Percentiles rank a stretch among this genome's conserved stretches.
Evolutionary conservation across 306 rosid genomes (phyloP).

Genomic region (Citrullus amarus): DNA sequence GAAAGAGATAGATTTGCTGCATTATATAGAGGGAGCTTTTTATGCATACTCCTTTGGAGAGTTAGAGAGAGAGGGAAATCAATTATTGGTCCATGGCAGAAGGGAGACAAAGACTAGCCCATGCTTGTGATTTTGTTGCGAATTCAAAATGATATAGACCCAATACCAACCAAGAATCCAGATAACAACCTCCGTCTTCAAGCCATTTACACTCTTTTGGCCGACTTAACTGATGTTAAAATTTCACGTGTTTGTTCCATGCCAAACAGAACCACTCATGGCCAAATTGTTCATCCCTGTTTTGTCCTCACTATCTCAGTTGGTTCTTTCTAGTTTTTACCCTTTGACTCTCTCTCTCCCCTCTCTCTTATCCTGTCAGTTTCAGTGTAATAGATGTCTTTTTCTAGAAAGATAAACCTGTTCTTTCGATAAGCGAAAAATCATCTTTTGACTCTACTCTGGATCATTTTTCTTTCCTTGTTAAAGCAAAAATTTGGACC

Average conservation of each 20-base stretch:
- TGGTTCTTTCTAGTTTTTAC: neutral
- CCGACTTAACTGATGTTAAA: neutral
- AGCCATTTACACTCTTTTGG: neutral
- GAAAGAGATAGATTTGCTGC: slow-evolving; percentile 14
- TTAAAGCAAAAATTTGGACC: too few relatives aligned
- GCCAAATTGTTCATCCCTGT: slow-evolving; percentile 33
- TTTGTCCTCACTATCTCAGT: slow-evolving; percentile 41
- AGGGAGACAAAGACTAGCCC: slow-evolving; percentile 50
- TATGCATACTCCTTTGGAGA: neutral
- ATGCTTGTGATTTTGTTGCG: slow-evolving; percentile 50
- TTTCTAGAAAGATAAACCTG: neutral
- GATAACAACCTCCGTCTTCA: neutral
- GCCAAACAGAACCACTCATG: slow-evolving; percentile 45
- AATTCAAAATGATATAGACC: slow-evolving; percentile 17
- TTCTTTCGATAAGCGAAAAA: neutral
- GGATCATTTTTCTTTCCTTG: neutral
- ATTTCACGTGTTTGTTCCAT: slow-evolving; percentile 40
- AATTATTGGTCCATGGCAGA: slow-evolving; percentile 52
- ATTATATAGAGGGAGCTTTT: slow-evolving; percentile 31
- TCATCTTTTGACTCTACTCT: neutral
- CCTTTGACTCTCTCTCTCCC: neutral
- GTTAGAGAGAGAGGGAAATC: neutral
- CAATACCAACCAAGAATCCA: slow-evolving; percentile 5
- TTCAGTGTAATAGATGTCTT: neutral
- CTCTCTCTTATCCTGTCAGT: slow-evolving; percentile 3